Evolutionary conservation across 2,329 filamentous ascomycete genomes (phyloP).

Genomic region (Arthroderma sp.): DNA sequence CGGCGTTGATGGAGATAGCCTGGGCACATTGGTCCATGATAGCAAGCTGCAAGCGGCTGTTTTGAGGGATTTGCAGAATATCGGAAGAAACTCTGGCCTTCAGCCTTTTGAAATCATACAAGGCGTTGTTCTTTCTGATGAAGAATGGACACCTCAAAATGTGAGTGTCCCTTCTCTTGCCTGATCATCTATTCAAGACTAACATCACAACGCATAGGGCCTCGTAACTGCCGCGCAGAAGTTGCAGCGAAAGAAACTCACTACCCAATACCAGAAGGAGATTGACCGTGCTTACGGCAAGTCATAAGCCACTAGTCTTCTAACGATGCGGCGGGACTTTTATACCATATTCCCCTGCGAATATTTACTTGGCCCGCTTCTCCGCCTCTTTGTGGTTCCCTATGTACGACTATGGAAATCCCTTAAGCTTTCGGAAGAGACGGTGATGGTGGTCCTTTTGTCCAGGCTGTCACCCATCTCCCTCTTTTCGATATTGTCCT

Average conservation of each 20-base stretch:
- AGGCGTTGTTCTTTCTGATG: slow-evolving; percentile 32
- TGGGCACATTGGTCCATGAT: slow-evolving; percentile 22
- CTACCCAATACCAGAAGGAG: slow-evolving; percentile 48
- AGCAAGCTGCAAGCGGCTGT: slow-evolving; percentile 29
- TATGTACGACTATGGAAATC: too few relatives aligned
- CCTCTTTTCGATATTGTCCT: too few relatives aligned
- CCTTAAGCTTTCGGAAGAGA: too few relatives aligned
- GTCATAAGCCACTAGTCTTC: slow-evolving; percentile 14
- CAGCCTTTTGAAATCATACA: slow-evolving; percentile 30
- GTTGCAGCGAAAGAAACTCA: slow-evolving; percentile 55
- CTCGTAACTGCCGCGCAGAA: slow-evolving; percentile 60
- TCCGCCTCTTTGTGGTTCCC: too few relatives aligned
- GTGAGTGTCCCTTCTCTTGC: slow-evolving; percentile 15
- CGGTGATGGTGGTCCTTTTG: too few relatives aligned
- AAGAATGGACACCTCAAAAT: slow-evolving; percentile 33
- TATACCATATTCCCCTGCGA: too few relatives aligned
- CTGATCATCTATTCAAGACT: slow-evolving; percentile 7
- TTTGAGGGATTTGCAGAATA: slow-evolving; percentile 28
- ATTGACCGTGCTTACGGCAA: slow-evolving; percentile 48
- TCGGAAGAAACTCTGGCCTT: slow-evolving; percentile 24
- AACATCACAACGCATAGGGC: slow-evolving; percentile 35
- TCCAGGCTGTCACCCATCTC: too few relatives aligned
- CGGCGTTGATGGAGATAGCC: slow-evolving; percentile 22
- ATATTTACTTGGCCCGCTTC: too few relatives aligned
- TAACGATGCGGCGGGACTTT: too few relatives aligned